Evolutionary conservation across 176 grass and related monocot genomes (phyloP).

Genomic region (Rhynchospora pubera): DNA sequence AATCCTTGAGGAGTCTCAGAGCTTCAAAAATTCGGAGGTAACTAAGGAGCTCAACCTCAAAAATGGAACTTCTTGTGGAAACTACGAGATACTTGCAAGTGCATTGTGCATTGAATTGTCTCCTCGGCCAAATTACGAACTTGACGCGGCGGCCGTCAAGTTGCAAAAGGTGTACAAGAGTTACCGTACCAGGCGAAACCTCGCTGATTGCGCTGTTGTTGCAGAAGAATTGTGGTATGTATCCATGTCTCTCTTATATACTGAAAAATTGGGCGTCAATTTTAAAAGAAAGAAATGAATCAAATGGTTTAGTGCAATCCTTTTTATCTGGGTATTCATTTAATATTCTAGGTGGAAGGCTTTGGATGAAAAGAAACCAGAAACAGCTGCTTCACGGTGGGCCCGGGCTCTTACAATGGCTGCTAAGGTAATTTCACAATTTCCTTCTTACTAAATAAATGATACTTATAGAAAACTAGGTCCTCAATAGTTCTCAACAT

Average conservation of each 20-base stretch:
- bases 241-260: background rate
- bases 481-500: constrained; percentile 9
- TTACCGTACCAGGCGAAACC: constrained; percentile 68
- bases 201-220: constrained; percentile 80
- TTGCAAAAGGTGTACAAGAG: constrained; percentile 95
- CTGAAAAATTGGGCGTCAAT: background rate
- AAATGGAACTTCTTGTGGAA: background rate
- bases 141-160: constrained; percentile 63
- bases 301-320: background rate
- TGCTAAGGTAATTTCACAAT: constrained; percentile 62
- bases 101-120: constrained; percentile 18
- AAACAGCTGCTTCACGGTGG: constrained; percentile 81
- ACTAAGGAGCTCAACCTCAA: background rate
- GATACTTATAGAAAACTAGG: background rate
- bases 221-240: constrained; percentile 90
- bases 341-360: constrained; percentile 66
- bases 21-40: constrained; percentile 51
- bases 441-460: background rate
- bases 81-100: background rate
- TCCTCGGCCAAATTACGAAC: constrained; percentile 43
- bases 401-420: constrained; percentile 69
- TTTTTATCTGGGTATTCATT: background rate
- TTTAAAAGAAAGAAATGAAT: background rate
- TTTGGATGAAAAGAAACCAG: constrained; percentile 65
- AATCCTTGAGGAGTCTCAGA: constrained; percentile 31